These are phyloP conservation scores for Calonectria honghensis DNA, from an alignment of 2,329 filamentous ascomycete genomes.

Conservation along the genomic window DNA sequence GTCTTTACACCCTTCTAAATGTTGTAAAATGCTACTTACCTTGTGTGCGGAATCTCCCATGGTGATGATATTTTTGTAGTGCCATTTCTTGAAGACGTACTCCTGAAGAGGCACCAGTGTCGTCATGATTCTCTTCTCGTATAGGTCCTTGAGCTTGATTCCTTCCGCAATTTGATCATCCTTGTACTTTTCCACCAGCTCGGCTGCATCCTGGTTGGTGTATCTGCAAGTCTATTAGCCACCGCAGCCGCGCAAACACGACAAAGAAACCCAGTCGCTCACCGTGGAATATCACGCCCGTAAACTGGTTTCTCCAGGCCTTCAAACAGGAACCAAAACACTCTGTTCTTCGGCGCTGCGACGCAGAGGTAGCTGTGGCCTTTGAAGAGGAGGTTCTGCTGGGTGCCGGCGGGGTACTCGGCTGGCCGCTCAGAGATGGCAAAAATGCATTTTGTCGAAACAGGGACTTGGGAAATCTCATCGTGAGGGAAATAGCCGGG, in stretches of 20 bases:
- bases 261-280: background rate
- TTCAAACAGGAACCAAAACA: slow-evolving; percentile 16
- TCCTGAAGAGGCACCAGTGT: slow-evolving; percentile 2
- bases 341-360: background rate
- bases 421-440: slow-evolving; percentile 6
- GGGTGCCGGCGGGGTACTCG: background rate
- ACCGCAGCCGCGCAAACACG: background rate
- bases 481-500: background rate
- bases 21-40: background rate
- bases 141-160: background rate
- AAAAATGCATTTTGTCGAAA: slow-evolving; percentile 12
- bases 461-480: background rate
- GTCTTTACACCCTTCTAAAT: background rate
- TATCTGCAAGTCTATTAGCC: background rate
- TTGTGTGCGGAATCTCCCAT: slow-evolving; percentile 12
- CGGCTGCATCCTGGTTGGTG: background rate
- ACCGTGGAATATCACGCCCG: slow-evolving; percentile 5
- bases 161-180: background rate
- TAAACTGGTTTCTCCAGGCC: background rate
- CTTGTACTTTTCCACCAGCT: slow-evolving; percentile 3
- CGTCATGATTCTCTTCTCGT: slow-evolving; percentile 6
- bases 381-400: slow-evolving; percentile 5
- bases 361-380: slow-evolving; percentile 13
- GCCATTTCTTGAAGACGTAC: slow-evolving; percentile 11
- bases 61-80: slow-evolving; percentile 1